Evolutionary conservation across 306 rosid genomes (phyloP).

Genomic region (Pterocarpus santalinus): DNA sequence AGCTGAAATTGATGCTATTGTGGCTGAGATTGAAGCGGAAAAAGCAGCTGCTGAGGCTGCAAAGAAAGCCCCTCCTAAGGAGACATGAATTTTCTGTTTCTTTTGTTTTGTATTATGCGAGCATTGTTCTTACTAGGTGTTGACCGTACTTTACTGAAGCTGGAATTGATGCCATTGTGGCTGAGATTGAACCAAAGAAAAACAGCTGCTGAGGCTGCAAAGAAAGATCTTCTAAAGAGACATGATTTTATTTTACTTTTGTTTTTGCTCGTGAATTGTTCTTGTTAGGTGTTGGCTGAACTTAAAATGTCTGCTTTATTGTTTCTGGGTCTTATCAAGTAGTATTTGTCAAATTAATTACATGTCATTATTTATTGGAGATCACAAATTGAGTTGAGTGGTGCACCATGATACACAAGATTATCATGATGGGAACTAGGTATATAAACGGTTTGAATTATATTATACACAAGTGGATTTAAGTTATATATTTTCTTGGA

Average conservation of each 20-base stretch:
- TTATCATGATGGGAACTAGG: not conserved
- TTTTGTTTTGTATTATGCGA: constrained; percentile 7
- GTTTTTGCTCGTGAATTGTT: constrained; percentile 35
- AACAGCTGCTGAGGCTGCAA: constrained; percentile 82
- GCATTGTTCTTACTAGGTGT: constrained; percentile 23
- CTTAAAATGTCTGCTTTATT: constrained; percentile 21
- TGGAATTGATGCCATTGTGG: constrained; percentile 46
- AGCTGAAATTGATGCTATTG: constrained; percentile 93
- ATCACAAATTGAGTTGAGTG: not conserved
- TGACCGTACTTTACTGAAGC: constrained; percentile 33
- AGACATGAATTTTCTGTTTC: constrained; percentile 63
- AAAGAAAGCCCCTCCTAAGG: constrained; percentile 89
- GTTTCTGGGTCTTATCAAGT: not conserved
- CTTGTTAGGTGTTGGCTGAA: constrained; percentile 27
- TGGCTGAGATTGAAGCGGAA: constrained; percentile 94
- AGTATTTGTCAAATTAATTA: constrained; percentile 30
- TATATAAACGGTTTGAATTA: not conserved
- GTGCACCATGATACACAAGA: not conserved
- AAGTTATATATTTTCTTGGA: not conserved
- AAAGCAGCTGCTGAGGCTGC: constrained; percentile 99
- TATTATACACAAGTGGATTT: not conserved
- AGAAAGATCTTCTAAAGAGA: constrained; percentile 66
- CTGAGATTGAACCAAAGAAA: constrained; percentile 78
- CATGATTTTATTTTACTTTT: constrained; percentile 53
- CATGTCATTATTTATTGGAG: constrained; percentile 14